These are phyloP conservation scores for Agroathelia rolfsii DNA, from an alignment of 1,284 basidiomycete genomes.

Conservation along the genomic window DNA sequence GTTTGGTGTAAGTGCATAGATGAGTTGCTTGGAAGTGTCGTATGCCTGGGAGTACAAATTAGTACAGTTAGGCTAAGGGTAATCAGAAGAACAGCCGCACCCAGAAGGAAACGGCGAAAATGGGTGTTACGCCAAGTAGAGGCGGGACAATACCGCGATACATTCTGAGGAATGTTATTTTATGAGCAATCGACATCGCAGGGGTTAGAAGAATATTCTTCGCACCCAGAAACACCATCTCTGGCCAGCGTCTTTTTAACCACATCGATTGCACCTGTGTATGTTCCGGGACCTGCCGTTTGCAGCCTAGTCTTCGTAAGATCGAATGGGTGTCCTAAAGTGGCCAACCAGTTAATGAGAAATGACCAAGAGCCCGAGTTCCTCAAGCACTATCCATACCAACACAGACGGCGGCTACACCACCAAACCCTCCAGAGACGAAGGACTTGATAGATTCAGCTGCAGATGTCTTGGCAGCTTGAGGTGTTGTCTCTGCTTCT, in stretches of 20 bases:
- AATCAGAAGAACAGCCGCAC: constrained; percentile 31
- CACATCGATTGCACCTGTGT: constrained; percentile 90
- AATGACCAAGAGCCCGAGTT: constrained; percentile 2
- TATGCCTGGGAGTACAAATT: constrained; percentile 57
- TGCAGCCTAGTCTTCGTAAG: constrained; percentile 94
- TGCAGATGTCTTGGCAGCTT: constrained; percentile 28
- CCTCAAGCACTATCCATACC: constrained; percentile 39
- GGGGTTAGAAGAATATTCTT: constrained; percentile 6
- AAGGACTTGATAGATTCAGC: constrained; percentile 72
- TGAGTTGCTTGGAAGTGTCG: constrained; percentile 87
- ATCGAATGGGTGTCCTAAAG: constrained; percentile 90
- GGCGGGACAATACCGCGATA: constrained; percentile 98
- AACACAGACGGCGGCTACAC: constrained; percentile 78
- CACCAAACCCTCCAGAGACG: constrained; percentile 87
- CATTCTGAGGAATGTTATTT: constrained; percentile 40
- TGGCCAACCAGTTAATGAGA: neutral
- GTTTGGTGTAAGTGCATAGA: constrained; percentile 63
- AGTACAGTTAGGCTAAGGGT: constrained; percentile 5
- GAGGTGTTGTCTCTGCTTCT: constrained; percentile 10
- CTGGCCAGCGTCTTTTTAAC: constrained; percentile 83
- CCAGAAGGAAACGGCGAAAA: constrained; percentile 99
- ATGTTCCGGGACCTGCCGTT: constrained; percentile 84
- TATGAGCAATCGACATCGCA: too few relatives aligned
- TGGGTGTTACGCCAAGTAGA: constrained; percentile 92
- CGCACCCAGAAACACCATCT: constrained; percentile 85